These are phyloP conservation scores for Suillus brevipes DNA, from an alignment of 768 basidiomycete genomes.

Conservation along the genomic window DNA sequence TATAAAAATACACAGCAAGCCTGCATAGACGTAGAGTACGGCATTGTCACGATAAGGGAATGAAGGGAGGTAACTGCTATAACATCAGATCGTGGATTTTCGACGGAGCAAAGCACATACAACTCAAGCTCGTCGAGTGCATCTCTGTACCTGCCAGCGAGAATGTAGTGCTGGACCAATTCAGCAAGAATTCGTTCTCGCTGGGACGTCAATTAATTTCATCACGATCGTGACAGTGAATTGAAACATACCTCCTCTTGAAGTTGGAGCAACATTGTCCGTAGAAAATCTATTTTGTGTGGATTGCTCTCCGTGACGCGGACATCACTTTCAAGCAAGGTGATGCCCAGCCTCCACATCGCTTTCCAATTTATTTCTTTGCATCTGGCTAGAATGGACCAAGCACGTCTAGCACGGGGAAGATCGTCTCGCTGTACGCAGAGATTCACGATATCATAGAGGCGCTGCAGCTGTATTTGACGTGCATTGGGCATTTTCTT, in stretches of 20 bases:
- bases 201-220: conserved; percentile 38
- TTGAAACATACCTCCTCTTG: conserved; percentile 57
- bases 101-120: conserved; percentile 43
- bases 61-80: conserved; percentile 74
- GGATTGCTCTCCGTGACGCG: conserved; percentile 30
- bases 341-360: conserved; percentile 70
- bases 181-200: conserved; percentile 76
- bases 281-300: conserved; percentile 58
- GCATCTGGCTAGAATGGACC: conserved; percentile 74
- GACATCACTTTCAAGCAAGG: conserved; percentile 45
- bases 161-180: conserved; percentile 66
- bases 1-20: conserved; percentile 67
- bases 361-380: conserved; percentile 74
- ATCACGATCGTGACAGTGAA: conserved; percentile 1
- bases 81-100: conserved; percentile 5
- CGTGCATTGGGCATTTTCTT: conserved; percentile 54
- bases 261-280: conserved; percentile 68
- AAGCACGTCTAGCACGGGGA: conserved; percentile 62
- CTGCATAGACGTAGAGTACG: conserved; percentile 80
- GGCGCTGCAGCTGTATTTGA: conserved; percentile 69
- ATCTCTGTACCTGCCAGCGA: conserved; percentile 54
- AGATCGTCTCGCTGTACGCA: conserved; percentile 68
- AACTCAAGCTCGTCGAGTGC: conserved; percentile 87
- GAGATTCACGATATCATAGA: conserved; percentile 74
- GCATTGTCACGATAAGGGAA: conserved; percentile 86